phyloP scores from a whole-genome alignment of 306 rosid species.

The Herpetospermum pedunculosum region DNA sequence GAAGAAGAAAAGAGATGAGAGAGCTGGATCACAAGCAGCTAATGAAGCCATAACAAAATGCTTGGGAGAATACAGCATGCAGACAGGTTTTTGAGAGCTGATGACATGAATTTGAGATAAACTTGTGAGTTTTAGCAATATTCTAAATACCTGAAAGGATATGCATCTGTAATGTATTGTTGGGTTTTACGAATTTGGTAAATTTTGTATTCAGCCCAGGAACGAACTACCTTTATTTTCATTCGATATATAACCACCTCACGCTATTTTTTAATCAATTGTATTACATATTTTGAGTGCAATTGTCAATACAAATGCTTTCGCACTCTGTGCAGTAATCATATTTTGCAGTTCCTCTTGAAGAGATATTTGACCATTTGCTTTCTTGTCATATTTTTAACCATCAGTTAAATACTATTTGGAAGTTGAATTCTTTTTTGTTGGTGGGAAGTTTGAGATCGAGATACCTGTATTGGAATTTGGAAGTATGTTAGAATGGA shows the following conservation, averaged over 20 bases:
- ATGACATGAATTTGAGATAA: neutral
- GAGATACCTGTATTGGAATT: too few species aligned
- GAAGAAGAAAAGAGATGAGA: conserved; percentile 89
- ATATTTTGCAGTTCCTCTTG: neutral
- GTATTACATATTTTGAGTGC: conserved; percentile 2
- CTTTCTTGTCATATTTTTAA: neutral
- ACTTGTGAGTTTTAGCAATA: neutral
- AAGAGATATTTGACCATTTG: neutral
- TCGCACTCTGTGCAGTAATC: neutral
- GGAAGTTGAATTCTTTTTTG: too few species aligned
- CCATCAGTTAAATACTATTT: too few species aligned
- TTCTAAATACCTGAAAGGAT: neutral
- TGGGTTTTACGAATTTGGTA: conserved; percentile 3
- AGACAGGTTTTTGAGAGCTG: conserved; percentile 9
- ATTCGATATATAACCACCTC: neutral
- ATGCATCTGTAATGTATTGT: conserved; percentile 6
- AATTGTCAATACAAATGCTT: conserved; percentile 7
- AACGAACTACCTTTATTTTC: neutral
- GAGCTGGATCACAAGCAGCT: conserved; percentile 56
- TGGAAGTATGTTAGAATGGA: too few species aligned
- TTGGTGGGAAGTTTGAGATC: too few species aligned
- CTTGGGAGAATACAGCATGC: conserved; percentile 37
- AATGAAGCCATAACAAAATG: conserved; percentile 73
- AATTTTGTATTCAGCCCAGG: conserved; percentile 1
- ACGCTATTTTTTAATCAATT: neutral